phyloP scores from a whole-genome alignment of 2,329 filamentous ascomycete species.

The Fusarium falciforme region DNA sequence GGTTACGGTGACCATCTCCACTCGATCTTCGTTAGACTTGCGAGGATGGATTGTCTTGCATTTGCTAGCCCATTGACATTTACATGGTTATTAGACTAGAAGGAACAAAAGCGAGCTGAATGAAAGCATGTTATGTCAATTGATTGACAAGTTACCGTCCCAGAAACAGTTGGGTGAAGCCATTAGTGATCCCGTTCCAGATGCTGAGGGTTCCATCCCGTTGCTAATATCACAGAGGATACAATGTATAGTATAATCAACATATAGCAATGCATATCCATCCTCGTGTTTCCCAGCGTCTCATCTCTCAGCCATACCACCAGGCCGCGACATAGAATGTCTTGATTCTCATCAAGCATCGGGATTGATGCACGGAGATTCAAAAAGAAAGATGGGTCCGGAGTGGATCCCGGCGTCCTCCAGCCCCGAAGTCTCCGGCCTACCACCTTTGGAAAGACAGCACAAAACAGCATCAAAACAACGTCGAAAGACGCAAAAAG shows the following conservation, averaged over 20 bases:
- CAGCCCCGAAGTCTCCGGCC: background rate
- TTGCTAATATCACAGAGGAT: background rate
- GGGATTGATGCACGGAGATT: background rate
- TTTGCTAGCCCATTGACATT: background rate
- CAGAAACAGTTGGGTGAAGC: background rate
- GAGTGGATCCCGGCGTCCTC: background rate
- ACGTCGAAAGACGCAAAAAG: background rate
- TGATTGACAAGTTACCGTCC: background rate
- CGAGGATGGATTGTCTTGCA: background rate
- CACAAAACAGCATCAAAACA: background rate
- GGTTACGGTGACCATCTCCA: background rate
- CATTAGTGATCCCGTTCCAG: background rate
- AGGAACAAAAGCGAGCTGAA: background rate
- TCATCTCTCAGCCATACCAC: background rate
- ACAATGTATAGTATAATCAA: no score
- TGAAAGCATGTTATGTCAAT: background rate
- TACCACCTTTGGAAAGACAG: background rate
- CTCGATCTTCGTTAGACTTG: background rate
- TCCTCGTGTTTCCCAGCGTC: background rate
- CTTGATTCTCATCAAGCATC: background rate
- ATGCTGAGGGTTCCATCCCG: background rate
- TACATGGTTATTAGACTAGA: slow-evolving; percentile 1
- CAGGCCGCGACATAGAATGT: background rate
- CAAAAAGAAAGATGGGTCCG: background rate
- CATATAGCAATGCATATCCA: rapidly evolving